phyloP scores from a whole-genome alignment of 768 basidiomycete genomes.

The Kwoniella mangroviensis region DNA sequence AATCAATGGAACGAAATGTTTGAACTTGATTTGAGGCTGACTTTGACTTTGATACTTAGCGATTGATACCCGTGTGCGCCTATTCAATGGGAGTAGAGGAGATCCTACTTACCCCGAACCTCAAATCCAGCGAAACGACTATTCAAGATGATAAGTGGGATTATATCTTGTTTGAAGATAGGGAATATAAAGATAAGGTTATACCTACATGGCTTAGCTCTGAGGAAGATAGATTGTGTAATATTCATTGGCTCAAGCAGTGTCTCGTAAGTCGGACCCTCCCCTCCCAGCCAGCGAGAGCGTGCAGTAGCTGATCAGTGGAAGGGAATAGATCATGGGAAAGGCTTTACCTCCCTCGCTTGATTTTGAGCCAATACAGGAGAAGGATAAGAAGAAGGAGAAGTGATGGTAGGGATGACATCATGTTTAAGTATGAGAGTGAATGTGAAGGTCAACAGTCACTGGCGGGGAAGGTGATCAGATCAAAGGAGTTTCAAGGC shows the following conservation, averaged over 20 bases:
- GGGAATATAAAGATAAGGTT: conserved; percentile 19
- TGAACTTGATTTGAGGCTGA: neutral
- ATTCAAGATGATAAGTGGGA: conserved; percentile 30
- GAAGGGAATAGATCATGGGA: conserved; percentile 34
- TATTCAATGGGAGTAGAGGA: conserved; percentile 75
- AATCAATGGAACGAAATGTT: no score
- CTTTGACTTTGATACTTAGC: neutral
- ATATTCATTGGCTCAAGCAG: conserved; percentile 53
- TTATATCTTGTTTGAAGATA: conserved; percentile 36
- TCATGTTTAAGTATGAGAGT: neutral
- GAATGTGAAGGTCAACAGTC: no score
- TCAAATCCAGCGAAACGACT: conserved; percentile 14
- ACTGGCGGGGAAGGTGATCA: no score
- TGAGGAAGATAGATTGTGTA: conserved; percentile 29
- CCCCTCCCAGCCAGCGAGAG: neutral
- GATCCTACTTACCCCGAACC: conserved; percentile 57
- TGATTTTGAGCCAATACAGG: neutral
- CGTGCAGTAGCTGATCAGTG: neutral
- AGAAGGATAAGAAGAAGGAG: neutral
- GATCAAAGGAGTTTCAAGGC: no score
- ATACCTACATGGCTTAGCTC: neutral
- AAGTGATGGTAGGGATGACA: neutral
- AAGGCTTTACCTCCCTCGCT: conserved; percentile 19
- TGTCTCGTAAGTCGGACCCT: conserved; percentile 44
- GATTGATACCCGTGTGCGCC: conserved; percentile 68